Evolutionary conservation across 106 monocot genomes (phyloP).

Genomic region (Allium fistulosum): DNA sequence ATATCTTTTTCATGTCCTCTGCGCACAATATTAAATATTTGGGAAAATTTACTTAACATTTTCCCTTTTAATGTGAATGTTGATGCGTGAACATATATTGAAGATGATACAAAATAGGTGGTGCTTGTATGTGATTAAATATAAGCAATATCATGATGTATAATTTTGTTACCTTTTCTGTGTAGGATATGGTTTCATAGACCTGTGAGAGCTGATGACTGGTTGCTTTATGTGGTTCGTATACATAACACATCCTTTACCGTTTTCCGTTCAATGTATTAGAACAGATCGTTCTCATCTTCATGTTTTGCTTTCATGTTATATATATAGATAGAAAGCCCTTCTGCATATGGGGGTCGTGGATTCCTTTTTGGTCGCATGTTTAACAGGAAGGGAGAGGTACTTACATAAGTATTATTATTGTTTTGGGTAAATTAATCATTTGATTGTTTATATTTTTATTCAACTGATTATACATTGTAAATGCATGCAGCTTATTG

Average conservation of each 20-base stretch:
- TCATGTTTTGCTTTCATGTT: neutral
- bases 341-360: slow-evolving; percentile 55
- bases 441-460: neutral
- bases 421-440: neutral
- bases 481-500: slow-evolving; percentile 44
- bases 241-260: neutral
- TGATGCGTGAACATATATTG: no score
- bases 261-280: neutral
- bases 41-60: no score
- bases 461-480: neutral
- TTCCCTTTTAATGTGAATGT: no score
- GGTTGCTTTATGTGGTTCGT: slow-evolving; percentile 70
- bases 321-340: slow-evolving; percentile 66
- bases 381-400: slow-evolving; percentile 95
- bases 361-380: slow-evolving; percentile 69
- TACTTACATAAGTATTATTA: slow-evolving; percentile 5
- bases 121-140: no score
- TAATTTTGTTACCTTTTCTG: neutral
- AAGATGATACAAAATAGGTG: no score
- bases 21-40: no score
- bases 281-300: neutral
- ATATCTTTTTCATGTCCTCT: no score
- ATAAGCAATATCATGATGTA: neutral
- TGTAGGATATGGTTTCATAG: slow-evolving; percentile 90
- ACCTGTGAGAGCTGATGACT: slow-evolving; percentile 77